A percentile compares a stretch with the other conserved stretches of the same genome.
Conservation (phyloP, 2,329 filamentous ascomycete species). For the Exophiala spinifera region DNA sequence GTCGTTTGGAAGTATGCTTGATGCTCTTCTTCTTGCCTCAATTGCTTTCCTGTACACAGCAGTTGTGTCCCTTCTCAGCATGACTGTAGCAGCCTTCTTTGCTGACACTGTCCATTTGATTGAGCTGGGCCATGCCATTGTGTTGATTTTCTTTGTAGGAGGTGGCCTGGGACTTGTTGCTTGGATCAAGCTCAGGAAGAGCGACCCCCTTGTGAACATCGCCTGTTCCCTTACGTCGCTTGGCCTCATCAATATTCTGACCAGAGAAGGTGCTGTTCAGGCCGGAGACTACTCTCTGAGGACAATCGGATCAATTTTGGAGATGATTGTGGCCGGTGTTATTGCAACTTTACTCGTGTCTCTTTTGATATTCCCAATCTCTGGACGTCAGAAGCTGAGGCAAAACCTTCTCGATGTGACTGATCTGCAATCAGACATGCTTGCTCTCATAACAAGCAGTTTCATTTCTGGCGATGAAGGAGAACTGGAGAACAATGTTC, state of each 20-base stretch:
- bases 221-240: slow-evolving; percentile 83
- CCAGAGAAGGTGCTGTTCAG: slow-evolving; percentile 86
- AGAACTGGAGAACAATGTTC: slow-evolving; percentile 66
- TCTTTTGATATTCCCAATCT: slow-evolving; percentile 72
- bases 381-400: slow-evolving; percentile 70
- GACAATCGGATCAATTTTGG: slow-evolving; percentile 77
- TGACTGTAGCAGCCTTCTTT: slow-evolving; percentile 82
- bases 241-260: slow-evolving; percentile 83
- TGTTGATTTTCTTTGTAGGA: slow-evolving; percentile 79
- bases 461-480: slow-evolving; percentile 81
- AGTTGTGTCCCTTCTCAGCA: slow-evolving; percentile 74
- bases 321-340: slow-evolving; percentile 79
- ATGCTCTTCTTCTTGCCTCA: slow-evolving; percentile 73
- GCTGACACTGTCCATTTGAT: slow-evolving; percentile 64
- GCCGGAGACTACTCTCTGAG: slow-evolving; percentile 74
- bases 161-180: slow-evolving; percentile 83
- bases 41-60: slow-evolving; percentile 76
- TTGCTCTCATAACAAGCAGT: slow-evolving; percentile 74
- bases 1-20: slow-evolving; percentile 82
- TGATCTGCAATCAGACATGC: slow-evolving; percentile 72
- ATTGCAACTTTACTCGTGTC: slow-evolving; percentile 69
- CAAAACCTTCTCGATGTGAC: slow-evolving; percentile 71
- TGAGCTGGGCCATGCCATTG: slow-evolving; percentile 70
- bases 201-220: slow-evolving; percentile 76
- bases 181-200: slow-evolving; percentile 78